Percentiles rank a stretch among this genome's conserved stretches.
phyloP scores from a whole-genome alignment of 2,329 filamentous ascomycete species.

The Colletotrichum incanum region DNA sequence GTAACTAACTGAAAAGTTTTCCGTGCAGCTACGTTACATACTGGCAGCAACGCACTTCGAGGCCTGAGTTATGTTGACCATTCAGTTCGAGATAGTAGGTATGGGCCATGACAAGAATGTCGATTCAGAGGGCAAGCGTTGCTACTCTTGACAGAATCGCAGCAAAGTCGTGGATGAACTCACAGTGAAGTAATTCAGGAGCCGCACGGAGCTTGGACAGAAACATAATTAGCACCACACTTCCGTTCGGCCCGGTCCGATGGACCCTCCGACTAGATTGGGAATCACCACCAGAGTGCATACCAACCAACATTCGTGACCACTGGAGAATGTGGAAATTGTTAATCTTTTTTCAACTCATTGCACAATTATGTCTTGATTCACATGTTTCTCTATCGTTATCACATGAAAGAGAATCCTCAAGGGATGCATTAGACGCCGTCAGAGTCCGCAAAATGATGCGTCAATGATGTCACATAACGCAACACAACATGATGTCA shows the following conservation, averaged over 20 bases:
- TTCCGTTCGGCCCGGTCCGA: not conserved
- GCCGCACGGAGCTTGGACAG: not conserved
- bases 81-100: too few species aligned
- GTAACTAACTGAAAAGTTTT: too few species aligned
- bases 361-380: not conserved
- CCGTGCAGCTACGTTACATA: not conserved
- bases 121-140: not conserved
- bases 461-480: slow-evolving; percentile 12
- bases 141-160: not conserved
- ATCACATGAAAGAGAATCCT: not conserved
- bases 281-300: too few species aligned
- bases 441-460: not conserved
- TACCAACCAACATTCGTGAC: not conserved
- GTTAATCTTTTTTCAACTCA: not conserved
- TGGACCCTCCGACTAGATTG: not conserved
- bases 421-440: not conserved
- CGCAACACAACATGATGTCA: slow-evolving; percentile 10
- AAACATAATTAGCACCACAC: not conserved
- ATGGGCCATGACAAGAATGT: too few species aligned
- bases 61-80: not conserved
- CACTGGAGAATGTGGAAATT: not conserved
- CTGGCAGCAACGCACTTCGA: not conserved
- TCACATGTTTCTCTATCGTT: not conserved
- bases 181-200: not conserved
- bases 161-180: not conserved